phyloP scores from a whole-genome alignment of 805 yeast genomes.

The Cyberlindnera nakhonratchasimensis region DNA sequence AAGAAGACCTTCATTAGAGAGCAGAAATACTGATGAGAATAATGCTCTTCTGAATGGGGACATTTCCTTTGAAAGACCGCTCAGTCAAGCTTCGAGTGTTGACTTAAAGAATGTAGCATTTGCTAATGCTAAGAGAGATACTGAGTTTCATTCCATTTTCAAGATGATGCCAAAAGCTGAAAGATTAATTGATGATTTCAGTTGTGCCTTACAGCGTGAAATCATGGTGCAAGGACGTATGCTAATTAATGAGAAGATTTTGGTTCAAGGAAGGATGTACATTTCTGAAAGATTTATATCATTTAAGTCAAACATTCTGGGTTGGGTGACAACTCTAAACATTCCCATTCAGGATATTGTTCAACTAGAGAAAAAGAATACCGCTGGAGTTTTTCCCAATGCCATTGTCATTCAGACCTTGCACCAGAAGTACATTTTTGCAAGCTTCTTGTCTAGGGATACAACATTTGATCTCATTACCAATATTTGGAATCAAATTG shows the following conservation, averaged over 20 bases:
- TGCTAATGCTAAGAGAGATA: slow-evolving; percentile 61
- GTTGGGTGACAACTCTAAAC: slow-evolving; percentile 82
- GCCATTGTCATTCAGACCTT: slow-evolving; percentile 49
- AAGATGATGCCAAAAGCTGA: slow-evolving; percentile 65
- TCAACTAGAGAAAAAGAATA: slow-evolving; percentile 71
- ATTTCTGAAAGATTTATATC: slow-evolving; percentile 74
- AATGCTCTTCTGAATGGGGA: slow-evolving; percentile 7
- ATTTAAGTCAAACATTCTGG: slow-evolving; percentile 82
- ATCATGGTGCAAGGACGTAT: slow-evolving; percentile 79
- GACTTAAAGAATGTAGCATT: slow-evolving; percentile 20
- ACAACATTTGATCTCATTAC: slow-evolving; percentile 46
- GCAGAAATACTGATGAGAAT: slow-evolving; percentile 10
- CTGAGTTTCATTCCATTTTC: slow-evolving; percentile 77
- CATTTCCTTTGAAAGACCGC: slow-evolving; percentile 7
- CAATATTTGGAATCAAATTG: slow-evolving; percentile 55
- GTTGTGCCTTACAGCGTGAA: slow-evolving; percentile 87
- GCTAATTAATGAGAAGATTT: slow-evolving; percentile 58
- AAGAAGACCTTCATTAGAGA: not conserved
- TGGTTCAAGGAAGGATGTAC: slow-evolving; percentile 80
- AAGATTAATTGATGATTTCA: slow-evolving; percentile 74
- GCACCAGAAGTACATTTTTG: slow-evolving; percentile 70
- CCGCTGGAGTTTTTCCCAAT: slow-evolving; percentile 89
- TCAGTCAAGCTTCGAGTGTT: slow-evolving; percentile 6
- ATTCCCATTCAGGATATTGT: slow-evolving; percentile 75
- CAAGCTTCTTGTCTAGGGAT: slow-evolving; percentile 82